Percentiles rank a stretch among this genome's conserved stretches.
Conservation (phyloP, 2,329 filamentous ascomycete genomes). For the Acrocalymma vagum region DNA sequence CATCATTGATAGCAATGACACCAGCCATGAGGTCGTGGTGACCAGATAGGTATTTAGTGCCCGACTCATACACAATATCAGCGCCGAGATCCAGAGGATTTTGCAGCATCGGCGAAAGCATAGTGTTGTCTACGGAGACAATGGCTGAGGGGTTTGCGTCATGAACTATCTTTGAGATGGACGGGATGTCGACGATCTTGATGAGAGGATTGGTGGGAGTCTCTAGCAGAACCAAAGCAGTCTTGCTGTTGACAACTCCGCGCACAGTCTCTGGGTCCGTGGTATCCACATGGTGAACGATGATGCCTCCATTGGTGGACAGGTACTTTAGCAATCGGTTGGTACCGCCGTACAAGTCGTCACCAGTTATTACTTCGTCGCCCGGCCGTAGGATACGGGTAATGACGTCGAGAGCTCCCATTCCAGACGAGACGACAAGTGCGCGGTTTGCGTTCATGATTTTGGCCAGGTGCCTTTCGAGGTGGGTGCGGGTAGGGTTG, state of each 20-base stretch:
- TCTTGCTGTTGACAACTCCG: constrained; percentile 77
- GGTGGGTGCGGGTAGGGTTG: constrained; percentile 93
- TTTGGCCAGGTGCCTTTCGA: constrained; percentile 96
- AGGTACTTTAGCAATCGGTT: constrained; percentile 94
- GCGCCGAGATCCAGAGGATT: constrained; percentile 95
- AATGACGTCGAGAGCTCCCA: constrained; percentile 97
- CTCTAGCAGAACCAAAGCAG: constrained; percentile 93
- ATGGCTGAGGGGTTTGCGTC: constrained; percentile 79
- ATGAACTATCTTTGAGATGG: constrained; percentile 80
- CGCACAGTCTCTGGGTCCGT: constrained; percentile 77
- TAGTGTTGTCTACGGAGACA: constrained; percentile 97
- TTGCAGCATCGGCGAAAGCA: constrained; percentile 93
- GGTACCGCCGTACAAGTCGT: constrained; percentile 95
- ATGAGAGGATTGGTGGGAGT: constrained; percentile 98
- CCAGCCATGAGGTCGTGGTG: constrained; percentile 99
- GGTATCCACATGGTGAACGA: constrained; percentile 96
- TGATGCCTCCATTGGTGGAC: constrained; percentile 85
- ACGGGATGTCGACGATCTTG: constrained; percentile 92
- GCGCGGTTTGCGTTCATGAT: constrained; percentile 96
- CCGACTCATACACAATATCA: constrained; percentile 96
- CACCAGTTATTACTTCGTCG: constrained; percentile 96
- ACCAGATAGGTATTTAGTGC: constrained; percentile 96
- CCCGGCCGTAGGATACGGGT: constrained; percentile 88
- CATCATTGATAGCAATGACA: constrained; percentile 89
- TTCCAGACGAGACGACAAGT: constrained; percentile 93